Evolutionary conservation across 2,329 filamentous ascomycete genomes (phyloP), one percentile per base, ranked within the genome.

Genomic region (Acarospora socialis): DNA sequence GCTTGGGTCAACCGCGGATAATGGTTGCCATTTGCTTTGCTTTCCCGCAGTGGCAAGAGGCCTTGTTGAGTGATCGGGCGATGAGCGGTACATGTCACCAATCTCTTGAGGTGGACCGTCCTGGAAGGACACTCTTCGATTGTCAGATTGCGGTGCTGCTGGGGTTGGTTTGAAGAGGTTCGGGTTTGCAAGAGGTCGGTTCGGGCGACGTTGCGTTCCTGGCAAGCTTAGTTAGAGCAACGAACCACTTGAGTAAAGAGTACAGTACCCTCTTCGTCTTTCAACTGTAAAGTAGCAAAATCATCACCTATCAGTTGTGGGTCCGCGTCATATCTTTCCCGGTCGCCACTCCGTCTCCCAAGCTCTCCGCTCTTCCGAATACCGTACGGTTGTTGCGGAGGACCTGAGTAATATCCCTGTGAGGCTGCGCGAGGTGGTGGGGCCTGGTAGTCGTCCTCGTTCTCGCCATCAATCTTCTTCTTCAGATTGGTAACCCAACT

Each of bases 11-110:
- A 94, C 74, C 0, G 77, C 69, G 8, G 86, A 83, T 45, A 98
- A 62, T 7, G 90, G 87, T 56, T 98, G 87, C 90, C 90, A 98
- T 61, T 98, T 98, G 68, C 86, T 94, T 27, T 71, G 58, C 60
- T 84, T 90, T 28, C 65, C 63, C 4, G 32, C 28, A n/a, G 47
- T 45, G 4, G 52, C 47, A 28, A 61, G 53, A 44, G 56, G 50
- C 65, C 72, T 55, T 66, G 73, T 43, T 61, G 62, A 17, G 56
- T 65, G 32, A 60, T 59, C 52, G 52, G 75, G 70, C 30, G 73
- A 74, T 7, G 68, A 63, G 35, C 76, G 71, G 51, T 92, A 90
- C 36, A 79, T 52, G 20, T 65, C 74, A 44, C 77, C 70, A 28
- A 93, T 86, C 49, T 93, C 83, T 46, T 92, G 81, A 2, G 81